These are phyloP conservation scores for Arthrinium puccinioides DNA, from an alignment of 2,329 filamentous ascomycete species.

Conservation along the genomic window DNA sequence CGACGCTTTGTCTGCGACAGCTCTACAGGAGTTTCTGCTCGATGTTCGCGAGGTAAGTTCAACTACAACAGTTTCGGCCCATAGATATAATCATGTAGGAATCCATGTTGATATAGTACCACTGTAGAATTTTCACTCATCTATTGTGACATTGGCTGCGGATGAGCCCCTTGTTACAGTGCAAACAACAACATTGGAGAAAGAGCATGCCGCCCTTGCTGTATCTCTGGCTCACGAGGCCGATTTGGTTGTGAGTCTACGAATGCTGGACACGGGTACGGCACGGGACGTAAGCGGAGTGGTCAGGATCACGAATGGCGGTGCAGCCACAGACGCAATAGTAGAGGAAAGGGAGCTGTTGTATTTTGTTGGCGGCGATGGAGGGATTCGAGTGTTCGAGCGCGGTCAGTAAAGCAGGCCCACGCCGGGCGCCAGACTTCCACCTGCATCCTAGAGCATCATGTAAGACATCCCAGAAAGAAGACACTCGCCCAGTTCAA, in stretches of 20 bases:
- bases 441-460: too few species aligned
- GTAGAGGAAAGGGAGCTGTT: conserved; percentile 63
- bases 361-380: conserved; percentile 76
- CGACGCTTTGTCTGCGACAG: conserved; percentile 32
- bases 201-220: conserved; percentile 62
- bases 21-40: conserved; percentile 50
- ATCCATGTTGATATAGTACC: too few species aligned
- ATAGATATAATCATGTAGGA: conserved; percentile 5
- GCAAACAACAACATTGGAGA: conserved; percentile 59
- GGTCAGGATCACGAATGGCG: conserved; percentile 62
- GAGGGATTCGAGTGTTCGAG: conserved; percentile 76
- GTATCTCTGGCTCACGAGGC: conserved; percentile 70
- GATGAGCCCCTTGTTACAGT: conserved; percentile 63
- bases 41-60: conserved; percentile 54
- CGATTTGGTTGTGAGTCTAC: conserved; percentile 60
- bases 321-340: conserved; percentile 15
- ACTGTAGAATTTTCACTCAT: conserved; percentile 52
- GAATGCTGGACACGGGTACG: conserved; percentile 78
- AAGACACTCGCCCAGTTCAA: too few species aligned
- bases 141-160: conserved; percentile 62
- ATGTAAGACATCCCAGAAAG: too few species aligned
- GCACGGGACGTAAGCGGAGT: conserved; percentile 89
- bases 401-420: conserved; percentile 61
- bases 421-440: too few species aligned
- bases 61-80: neutral